These are phyloP conservation scores for Fraxinus latifolia DNA, from an alignment of 305 asterid species.

Conservation along the genomic window DNA sequence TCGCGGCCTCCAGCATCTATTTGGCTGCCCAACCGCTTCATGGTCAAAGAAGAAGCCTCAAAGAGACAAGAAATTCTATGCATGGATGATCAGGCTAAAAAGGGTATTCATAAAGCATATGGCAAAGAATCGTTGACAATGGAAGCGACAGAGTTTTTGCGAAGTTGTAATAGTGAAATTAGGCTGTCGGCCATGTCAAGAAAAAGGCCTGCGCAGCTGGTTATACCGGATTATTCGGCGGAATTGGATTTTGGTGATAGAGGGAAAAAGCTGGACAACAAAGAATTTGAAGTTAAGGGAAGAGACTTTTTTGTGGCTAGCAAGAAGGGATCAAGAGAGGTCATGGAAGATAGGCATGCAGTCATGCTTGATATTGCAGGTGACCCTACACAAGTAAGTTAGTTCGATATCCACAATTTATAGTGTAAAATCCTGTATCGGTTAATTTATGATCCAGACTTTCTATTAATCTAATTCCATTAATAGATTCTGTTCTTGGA, in stretches of 20 bases:
- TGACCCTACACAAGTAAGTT: constrained; percentile 44
- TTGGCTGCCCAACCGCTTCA: background rate
- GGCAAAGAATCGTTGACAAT: background rate
- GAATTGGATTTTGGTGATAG: constrained; percentile 18
- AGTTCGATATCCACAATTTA: background rate
- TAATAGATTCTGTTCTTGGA: background rate
- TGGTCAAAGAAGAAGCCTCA: background rate
- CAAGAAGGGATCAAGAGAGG: constrained; percentile 47
- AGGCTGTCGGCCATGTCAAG: constrained; percentile 20
- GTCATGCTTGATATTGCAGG: constrained; percentile 39
- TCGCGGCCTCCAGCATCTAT: background rate
- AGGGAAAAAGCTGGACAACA: constrained; percentile 26
- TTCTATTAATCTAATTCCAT: no score
- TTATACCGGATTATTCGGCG: constrained; percentile 26
- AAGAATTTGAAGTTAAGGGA: constrained; percentile 34
- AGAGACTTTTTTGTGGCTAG: constrained; percentile 35
- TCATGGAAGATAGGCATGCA: constrained; percentile 50
- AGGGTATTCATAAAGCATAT: no score
- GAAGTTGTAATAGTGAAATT: background rate
- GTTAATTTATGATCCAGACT: no score
- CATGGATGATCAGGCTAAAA: background rate
- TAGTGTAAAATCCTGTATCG: background rate
- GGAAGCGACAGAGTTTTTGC: background rate
- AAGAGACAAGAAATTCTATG: background rate
- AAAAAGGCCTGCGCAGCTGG: constrained; percentile 41